Evolutionary conservation across 2,329 filamentous ascomycete genomes (phyloP), one percentile per base, ranked within the genome.

Genomic region (Sporothrix mexicana): DNA sequence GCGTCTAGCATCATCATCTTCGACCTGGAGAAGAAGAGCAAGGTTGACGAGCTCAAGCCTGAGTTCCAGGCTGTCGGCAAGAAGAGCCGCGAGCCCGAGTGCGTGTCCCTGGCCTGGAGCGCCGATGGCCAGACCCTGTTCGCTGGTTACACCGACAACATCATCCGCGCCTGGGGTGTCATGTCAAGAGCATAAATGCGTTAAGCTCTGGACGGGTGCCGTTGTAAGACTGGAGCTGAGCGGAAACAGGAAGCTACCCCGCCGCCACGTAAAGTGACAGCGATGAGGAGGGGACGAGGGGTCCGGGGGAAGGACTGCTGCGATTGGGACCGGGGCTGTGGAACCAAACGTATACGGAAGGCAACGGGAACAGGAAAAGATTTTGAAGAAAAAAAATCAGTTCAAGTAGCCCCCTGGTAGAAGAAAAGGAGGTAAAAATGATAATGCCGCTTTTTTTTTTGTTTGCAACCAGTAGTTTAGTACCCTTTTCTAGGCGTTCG

Each of bases 21-120:
- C 88, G 96, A 99, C 83, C 91, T 99, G 80, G 96, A 99, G 94
- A 99, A 99, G 95, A 99, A 99, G 95, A 97, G 92, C 92, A 98
- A 98, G 93, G 95, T 98, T 83, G 95, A 98, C 82, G 96, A 98
- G 91, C 92, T 99, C 85, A 98, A 97, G 92, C 95, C 95, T 79
- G 96, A 99, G 85, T 97, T 96, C 89, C 89, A 94, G 83, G 90
- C 94, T 84, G 92, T 94, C 84, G 93, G 95, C 88, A 97, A 97
- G 94, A 98, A 98, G 94, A 94, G 92, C 91, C 91, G 95, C 84
- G 95, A 98, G 87, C 96, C 96, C 80, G 95, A 98, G 92, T 98
- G 95, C 86, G 92, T 99, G 82, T 94, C 90, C 84, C 90, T 99
- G 87, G 95, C 95, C 84, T 99, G 96, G 96, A 94, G 91, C 84